Base-by-base conservation (phyloP, 2,329 filamentous ascomycete genomes). In the Trichoderma sp. region DNA sequence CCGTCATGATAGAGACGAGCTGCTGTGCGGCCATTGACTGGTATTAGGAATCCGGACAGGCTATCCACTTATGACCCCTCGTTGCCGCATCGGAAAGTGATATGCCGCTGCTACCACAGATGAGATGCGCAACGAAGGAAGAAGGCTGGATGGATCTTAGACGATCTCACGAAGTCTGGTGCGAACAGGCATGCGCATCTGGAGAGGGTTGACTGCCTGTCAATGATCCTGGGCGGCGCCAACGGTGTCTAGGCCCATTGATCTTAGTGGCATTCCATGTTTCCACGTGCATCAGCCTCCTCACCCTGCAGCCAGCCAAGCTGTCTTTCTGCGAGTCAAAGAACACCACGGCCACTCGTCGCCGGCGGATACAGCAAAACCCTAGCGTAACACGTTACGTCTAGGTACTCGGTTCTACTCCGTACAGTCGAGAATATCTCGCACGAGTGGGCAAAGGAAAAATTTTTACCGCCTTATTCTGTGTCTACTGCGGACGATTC, bases 111-210 rank as follows among this genome's bases (percentile, higher is more conserved):
- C 59, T 64, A 53, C 69, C 60, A 53, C 59, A 72, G 60, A 63
- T 72, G 69, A 56, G 41, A 64, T 64, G 21, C 69, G 60, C 38
- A 64, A 35, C 29, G 41, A 64, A 64, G 69, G 60, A 64, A 72
- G 38, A 60, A 41, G 59, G 60, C 60, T 56, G 59, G 59, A 38
- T 53, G 38, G 69, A 72, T 72, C 69, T 72, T n/a, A 14, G 41
- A 38, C 38, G 69, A 72, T 72, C 69, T 72, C 38, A 35, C 41
- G 38, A 72, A 50, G 59, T 53, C 59, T 53, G 69, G 69, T 38
- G 59, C 69, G 69, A 64, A 63, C 69, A 63, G 45, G 69, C 69
- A 72, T 72, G 27, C 41, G 38, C 41, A 64, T 64, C 59, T 72
- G 41, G 38, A 72, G 53, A 67, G 35, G 68, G 56, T 21, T 33